phyloP scores from a whole-genome alignment of 768 basidiomycete genomes.

The button mushroom (Agaricus bisporus) region DNA sequence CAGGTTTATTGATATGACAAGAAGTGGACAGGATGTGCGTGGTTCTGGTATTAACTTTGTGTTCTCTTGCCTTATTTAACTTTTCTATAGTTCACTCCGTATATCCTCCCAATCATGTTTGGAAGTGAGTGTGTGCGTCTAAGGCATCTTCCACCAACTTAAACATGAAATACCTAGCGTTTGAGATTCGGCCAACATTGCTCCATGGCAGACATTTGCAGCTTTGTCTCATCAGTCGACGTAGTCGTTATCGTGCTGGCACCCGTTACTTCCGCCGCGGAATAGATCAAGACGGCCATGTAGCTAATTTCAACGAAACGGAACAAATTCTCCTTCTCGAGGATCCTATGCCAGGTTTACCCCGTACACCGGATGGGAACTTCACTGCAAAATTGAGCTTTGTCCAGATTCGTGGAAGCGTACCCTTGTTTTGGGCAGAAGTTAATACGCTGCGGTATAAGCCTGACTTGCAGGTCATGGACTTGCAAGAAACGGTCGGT shows the following conservation, averaged over 20 bases:
- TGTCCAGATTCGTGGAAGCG: constrained; percentile 90
- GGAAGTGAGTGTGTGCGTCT: constrained; percentile 63
- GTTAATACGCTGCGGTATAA: constrained; percentile 93
- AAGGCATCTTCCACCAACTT: background rate
- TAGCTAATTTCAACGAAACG: constrained; percentile 97
- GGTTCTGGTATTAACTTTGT: background rate
- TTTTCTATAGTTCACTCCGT: constrained; percentile 64
- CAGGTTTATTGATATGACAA: constrained; percentile 50
- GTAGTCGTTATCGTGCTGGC: constrained; percentile 90
- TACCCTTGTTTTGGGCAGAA: constrained; percentile 95
- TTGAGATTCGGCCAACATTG: constrained; percentile 72
- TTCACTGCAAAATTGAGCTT: constrained; percentile 60
- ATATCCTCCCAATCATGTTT: constrained; percentile 89
- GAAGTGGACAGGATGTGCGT: constrained; percentile 55
- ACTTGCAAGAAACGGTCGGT: constrained; percentile 76
- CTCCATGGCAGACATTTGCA: constrained; percentile 77
- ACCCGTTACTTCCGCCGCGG: constrained; percentile 97
- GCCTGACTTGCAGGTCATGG: constrained; percentile 96
- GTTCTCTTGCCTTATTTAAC: background rate
- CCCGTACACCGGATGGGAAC: constrained; percentile 1
- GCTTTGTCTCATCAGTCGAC: constrained; percentile 85
- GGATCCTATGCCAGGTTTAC: constrained; percentile 25
- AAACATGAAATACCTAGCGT: constrained; percentile 44
- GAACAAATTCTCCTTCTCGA: constrained; percentile 89
- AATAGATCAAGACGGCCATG: constrained; percentile 82